These are phyloP conservation scores for Pythium plurisporium DNA, from an alignment of 352 stramenopile genomes.

Conservation along the genomic window DNA sequence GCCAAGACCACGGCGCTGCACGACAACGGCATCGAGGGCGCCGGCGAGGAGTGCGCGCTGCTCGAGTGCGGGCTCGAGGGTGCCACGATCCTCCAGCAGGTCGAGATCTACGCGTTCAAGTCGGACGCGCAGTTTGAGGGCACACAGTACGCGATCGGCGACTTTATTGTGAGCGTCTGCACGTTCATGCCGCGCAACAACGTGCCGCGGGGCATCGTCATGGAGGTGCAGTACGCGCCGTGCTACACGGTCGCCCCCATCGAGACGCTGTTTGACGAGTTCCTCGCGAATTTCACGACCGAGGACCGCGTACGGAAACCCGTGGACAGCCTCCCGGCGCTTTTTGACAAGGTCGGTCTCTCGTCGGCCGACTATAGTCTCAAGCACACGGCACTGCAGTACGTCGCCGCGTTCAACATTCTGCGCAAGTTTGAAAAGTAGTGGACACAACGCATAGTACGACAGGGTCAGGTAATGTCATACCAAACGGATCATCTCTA, in stretches of 20 bases:
- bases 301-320: conserved; percentile 72
- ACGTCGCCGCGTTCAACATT: conserved; percentile 85
- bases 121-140: conserved; percentile 86
- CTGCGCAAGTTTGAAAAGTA: conserved; percentile 80
- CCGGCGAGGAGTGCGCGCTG: conserved; percentile 71
- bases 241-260: conserved; percentile 72
- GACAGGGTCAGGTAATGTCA: too few species aligned
- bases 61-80: conserved; percentile 82
- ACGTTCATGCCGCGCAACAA: conserved; percentile 87
- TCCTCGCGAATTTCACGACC: conserved; percentile 62
- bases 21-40: conserved; percentile 71
- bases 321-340: conserved; percentile 49
- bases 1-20: conserved; percentile 44
- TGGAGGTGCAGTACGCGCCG: conserved; percentile 83
- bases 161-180: conserved; percentile 83
- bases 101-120: conserved; percentile 88
- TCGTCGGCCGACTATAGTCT: conserved; percentile 70
- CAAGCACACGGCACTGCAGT: conserved; percentile 86
- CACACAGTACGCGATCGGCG: conserved; percentile 74
- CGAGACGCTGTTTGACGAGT: conserved; percentile 83
- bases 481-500: too few species aligned
- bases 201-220: conserved; percentile 65
- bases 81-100: conserved; percentile 82
- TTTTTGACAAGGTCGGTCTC: conserved; percentile 79
- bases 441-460: too few species aligned